A percentile compares a stretch with the other conserved stretches of the same genome.
phyloP scores from a whole-genome alignment of 352 stramenopile genomes.

The Phytophthora foliorum region DNA sequence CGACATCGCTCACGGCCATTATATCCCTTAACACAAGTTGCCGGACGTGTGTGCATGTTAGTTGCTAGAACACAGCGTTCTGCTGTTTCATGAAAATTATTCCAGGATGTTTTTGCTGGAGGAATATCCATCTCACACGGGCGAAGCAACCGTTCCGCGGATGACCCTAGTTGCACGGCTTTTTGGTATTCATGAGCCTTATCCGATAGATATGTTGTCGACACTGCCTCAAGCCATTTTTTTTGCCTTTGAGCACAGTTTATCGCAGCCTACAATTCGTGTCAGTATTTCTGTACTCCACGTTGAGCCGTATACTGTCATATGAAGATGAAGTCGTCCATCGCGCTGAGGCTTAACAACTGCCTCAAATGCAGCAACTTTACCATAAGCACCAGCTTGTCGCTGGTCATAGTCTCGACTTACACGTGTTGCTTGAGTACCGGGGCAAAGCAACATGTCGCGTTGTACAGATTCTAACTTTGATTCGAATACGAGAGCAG shows the following conservation, averaged over 20 bases:
- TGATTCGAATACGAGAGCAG: background rate
- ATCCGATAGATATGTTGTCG: background rate
- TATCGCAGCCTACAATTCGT: background rate
- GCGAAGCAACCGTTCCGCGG: too few species aligned
- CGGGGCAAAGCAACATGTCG: too few species aligned
- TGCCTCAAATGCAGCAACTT: conserved; percentile 1
- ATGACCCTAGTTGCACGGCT: too few species aligned
- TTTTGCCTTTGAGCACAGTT: background rate
- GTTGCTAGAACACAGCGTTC: background rate
- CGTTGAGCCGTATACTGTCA: conserved; percentile 6
- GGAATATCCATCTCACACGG: conserved; percentile 4
- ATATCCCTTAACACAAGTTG: conserved; percentile 2
- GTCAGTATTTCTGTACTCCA: conserved; percentile 1
- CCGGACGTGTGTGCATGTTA: conserved; percentile 1
- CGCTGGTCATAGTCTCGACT: background rate
- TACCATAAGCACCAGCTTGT: background rate
- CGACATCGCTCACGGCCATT: background rate
- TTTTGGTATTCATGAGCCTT: too few species aligned
- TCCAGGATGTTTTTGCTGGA: background rate
- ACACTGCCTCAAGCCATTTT: background rate
- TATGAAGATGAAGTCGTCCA: conserved; percentile 10
- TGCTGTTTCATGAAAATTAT: background rate
- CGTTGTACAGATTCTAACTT: too few species aligned
- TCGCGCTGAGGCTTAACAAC: conserved; percentile 7
- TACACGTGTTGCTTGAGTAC: background rate